A percentile compares a stretch with the other conserved stretches of the same genome.
phyloP scores from a whole-genome alignment of 257 asterid genomes.

The Solanum chilense region DNA sequence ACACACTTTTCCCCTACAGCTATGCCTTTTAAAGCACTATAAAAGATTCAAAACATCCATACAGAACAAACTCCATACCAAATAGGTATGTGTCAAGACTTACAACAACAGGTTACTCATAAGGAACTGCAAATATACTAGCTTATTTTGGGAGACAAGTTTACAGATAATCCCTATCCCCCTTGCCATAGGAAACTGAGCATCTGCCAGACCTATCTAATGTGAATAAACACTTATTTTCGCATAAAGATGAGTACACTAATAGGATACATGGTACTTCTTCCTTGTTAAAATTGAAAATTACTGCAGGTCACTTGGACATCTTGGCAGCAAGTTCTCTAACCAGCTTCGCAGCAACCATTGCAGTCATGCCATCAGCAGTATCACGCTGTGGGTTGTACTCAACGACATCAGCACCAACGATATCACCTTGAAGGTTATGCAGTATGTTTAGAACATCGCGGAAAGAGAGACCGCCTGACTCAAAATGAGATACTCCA shows the following conservation, averaged over 20 bases:
- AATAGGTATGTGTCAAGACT: not conserved
- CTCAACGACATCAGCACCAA: slow-evolving; percentile 96
- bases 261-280: not conserved
- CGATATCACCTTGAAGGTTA: slow-evolving; percentile 80
- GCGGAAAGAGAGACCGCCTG: slow-evolving; percentile 97
- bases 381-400: slow-evolving; percentile 97
- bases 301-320: slow-evolving; percentile 37
- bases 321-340: slow-evolving; percentile 89
- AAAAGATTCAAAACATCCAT: not conserved
- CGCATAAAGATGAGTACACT: not conserved
- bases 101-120: no score
- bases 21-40: not conserved
- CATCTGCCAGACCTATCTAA: not conserved
- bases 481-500: slow-evolving; percentile 96
- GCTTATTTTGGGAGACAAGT: not conserved
- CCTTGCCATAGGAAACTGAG: not conserved
- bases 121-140: not conserved
- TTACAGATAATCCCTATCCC: not conserved
- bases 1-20: not conserved
- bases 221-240: not conserved
- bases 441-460: slow-evolving; percentile 92
- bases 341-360: slow-evolving; percentile 96
- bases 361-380: slow-evolving; percentile 96
- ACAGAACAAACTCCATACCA: not conserved
- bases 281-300: not conserved